These are phyloP conservation scores for Tylopilus balloui DNA, from an alignment of 768 basidiomycete genomes.

Conservation along the genomic window DNA sequence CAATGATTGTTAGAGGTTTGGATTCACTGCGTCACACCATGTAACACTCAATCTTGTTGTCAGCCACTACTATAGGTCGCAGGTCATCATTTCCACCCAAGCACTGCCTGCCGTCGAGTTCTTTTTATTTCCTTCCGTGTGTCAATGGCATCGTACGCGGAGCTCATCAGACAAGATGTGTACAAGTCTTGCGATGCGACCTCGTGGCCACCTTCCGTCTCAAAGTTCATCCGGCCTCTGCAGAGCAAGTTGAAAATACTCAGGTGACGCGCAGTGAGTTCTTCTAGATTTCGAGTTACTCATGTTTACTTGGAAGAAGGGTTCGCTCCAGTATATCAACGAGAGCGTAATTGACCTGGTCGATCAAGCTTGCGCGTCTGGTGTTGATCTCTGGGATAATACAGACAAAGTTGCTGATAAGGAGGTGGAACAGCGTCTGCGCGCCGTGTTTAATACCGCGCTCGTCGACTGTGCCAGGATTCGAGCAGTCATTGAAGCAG, in stretches of 20 bases:
- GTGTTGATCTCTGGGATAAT: neutral
- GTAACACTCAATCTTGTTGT: no score
- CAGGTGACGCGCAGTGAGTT: neutral
- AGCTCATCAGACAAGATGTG: neutral
- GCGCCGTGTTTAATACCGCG: neutral
- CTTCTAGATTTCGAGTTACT: neutral
- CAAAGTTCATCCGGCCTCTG: neutral
- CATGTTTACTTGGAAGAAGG: neutral
- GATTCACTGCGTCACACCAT: no score
- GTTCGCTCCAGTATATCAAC: neutral
- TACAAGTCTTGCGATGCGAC: neutral
- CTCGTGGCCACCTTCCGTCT: neutral
- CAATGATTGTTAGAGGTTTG: no score
- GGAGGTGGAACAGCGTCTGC: neutral
- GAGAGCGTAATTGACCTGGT: neutral
- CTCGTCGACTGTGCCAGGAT: conserved; percentile 7
- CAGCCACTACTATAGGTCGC: no score
- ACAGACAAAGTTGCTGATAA: neutral
- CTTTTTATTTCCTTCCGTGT: neutral
- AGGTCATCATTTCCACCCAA: no score
- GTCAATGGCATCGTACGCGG: neutral
- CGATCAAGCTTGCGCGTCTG: neutral
- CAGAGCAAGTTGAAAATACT: neutral
- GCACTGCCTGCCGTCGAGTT: no score
- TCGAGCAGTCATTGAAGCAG: conserved; percentile 1